Evolutionary conservation across 345 rosid genomes (phyloP).

Genomic region (Firmiana major): DNA sequence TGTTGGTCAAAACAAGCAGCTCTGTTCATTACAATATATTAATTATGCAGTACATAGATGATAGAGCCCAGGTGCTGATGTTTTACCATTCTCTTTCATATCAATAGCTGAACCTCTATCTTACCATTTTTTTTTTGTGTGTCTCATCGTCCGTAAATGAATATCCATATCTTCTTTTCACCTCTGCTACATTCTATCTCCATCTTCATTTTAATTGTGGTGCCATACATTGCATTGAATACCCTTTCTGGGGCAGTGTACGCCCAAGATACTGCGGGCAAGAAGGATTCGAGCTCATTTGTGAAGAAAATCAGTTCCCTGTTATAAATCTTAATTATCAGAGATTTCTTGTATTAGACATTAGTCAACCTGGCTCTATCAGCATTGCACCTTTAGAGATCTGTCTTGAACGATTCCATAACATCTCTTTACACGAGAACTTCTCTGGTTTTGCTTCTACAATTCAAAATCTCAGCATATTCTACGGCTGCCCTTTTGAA

Average conservation of each 20-base stretch:
- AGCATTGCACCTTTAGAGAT: constrained; percentile 20
- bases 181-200: background rate
- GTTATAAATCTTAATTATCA: background rate
- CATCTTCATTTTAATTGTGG: constrained; percentile 39
- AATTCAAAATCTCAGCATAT: constrained; percentile 26
- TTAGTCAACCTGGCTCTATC: background rate
- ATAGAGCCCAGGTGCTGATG: too few species aligned
- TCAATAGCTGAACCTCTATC: background rate
- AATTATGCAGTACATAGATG: too few species aligned
- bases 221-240: background rate
- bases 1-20: too few species aligned
- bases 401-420: constrained; percentile 20
- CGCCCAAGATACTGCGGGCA: constrained; percentile 37
- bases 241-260: constrained; percentile 51
- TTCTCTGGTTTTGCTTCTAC: background rate
- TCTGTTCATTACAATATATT: too few species aligned
- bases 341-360: constrained; percentile 12
- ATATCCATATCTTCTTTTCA: constrained; percentile 8
- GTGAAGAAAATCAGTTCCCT: constrained; percentile 1
- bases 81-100: background rate
- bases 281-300: constrained; percentile 27
- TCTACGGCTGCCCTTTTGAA: constrained; percentile 17
- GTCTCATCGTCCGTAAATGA: background rate
- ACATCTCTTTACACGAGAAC: background rate
- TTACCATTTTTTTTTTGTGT: background rate